Base-by-base conservation (phyloP, 1,139 yeast species). In the Hansenula lynferdii region DNA sequence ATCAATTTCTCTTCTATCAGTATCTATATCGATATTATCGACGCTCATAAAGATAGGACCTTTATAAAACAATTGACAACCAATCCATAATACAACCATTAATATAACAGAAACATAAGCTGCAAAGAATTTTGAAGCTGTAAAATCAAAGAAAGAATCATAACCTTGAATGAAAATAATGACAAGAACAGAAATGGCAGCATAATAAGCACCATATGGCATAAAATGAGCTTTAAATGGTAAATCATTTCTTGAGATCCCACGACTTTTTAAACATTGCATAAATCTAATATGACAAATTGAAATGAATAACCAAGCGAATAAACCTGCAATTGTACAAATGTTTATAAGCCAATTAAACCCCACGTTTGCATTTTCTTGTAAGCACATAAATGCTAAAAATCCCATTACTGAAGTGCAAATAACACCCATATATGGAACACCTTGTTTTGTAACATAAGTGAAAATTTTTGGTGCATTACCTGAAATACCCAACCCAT, bases 291-390 rank as follows among this genome's bases (percentile, higher is more conserved):
- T 65, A 57, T 82, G 90, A 31, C 85, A 70, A 38, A 72, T 60
- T 8, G 81, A 70, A 44, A 83, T 82, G 61, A 78, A 74, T 39
- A 80, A 73, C 92, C 92, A 83, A 8, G 85, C 73, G 48, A 82
- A 77, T 51, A 82, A 69, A 37, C 90, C 90, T 6, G 89, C 80
- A 34, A 83, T 82, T 19, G 87, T 85, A 26, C 87, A 75, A 49
- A 90, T 80, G 62, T 85, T 86, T 50, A 87, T 73, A 47, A 90
- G 74, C 90, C 96, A 90, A 50, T 72, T 65, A 66, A 89, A 90
- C 9, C 89, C 97, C 14, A 72, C 67, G 24, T 68, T 65, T 37
- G 95, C 94, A 39, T 67, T 61, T 12, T 60, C 58, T 16, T 71
- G 61, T 18, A 80, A 70, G 42, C 77, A 69, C 69, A 90, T 70